Conservation (phyloP, 1,284 basidiomycete species). For the Tilletia caries region DNA sequence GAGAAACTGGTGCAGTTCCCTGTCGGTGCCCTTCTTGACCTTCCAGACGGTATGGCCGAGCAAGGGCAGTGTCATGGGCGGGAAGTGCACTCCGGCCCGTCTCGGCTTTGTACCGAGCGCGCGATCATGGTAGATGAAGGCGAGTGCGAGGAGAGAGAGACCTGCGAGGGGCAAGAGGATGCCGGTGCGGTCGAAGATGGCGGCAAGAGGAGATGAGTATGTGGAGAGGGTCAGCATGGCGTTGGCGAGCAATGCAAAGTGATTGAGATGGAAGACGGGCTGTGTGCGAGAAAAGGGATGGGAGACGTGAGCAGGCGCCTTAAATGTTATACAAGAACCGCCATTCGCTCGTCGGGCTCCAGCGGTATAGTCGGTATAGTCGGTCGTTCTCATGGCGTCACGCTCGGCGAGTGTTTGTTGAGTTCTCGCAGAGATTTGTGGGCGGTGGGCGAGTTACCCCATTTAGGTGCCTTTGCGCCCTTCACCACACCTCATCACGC, state of each 20-base stretch:
- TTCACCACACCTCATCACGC: too few relatives aligned
- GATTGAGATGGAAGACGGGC: constrained; percentile 54
- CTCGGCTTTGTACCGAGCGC: neutral
- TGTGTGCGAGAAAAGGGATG: too few relatives aligned
- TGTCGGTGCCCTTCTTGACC: neutral
- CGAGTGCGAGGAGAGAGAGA: constrained; percentile 49
- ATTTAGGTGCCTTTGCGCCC: too few relatives aligned
- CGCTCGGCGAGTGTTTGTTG: too few relatives aligned
- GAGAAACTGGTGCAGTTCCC: neutral
- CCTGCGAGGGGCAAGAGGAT: constrained; percentile 54
- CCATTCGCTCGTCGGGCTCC: too few relatives aligned
- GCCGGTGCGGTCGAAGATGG: constrained; percentile 50
- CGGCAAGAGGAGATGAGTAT: constrained; percentile 53
- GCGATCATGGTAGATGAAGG: constrained; percentile 14
- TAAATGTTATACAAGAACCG: too few relatives aligned
- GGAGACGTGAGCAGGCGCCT: too few relatives aligned
- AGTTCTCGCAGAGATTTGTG: too few relatives aligned
- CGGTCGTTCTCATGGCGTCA: too few relatives aligned
- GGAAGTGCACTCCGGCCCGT: neutral
- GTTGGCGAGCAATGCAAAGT: too few relatives aligned
- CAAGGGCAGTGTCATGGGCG: neutral
- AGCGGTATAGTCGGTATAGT: too few relatives aligned
- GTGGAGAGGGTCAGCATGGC: constrained; percentile 57
- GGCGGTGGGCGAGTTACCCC: too few relatives aligned
- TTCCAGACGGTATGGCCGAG: constrained; percentile 3